These are phyloP conservation scores for Astrocystis sublimbata DNA, from an alignment of 495 filamentous ascomycete genomes.

Conservation along the genomic window DNA sequence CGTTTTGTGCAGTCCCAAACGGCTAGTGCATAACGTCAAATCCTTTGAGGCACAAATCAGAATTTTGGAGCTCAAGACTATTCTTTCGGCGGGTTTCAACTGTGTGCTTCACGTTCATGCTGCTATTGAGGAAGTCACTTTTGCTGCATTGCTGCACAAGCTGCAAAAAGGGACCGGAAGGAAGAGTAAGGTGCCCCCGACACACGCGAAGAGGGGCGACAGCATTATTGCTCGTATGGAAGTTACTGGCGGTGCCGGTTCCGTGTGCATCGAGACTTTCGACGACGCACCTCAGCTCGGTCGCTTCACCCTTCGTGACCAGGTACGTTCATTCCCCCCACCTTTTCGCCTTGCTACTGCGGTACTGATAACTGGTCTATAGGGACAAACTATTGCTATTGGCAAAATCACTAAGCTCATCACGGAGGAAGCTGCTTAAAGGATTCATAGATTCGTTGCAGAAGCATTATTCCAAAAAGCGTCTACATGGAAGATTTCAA, in stretches of 20 bases:
- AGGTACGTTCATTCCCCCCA: slow-evolving; percentile 54
- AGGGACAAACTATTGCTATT: slow-evolving; percentile 94
- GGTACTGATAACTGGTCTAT: slow-evolving; percentile 17
- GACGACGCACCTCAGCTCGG: slow-evolving; percentile 93
- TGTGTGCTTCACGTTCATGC: slow-evolving; percentile 88
- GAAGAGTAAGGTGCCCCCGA: slow-evolving; percentile 87
- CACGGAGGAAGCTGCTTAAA: slow-evolving; percentile 36
- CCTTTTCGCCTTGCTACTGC: slow-evolving; percentile 1
- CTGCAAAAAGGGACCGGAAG: slow-evolving; percentile 93
- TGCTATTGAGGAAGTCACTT: slow-evolving; percentile 95
- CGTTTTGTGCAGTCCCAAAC: slow-evolving; percentile 89
- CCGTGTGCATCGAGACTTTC: slow-evolving; percentile 89
- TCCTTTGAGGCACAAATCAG: slow-evolving; percentile 96
- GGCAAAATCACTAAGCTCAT: slow-evolving; percentile 91
- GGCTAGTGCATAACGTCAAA: slow-evolving; percentile 84
- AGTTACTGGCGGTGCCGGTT: slow-evolving; percentile 77
- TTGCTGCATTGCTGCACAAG: slow-evolving; percentile 84
- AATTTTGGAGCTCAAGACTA: slow-evolving; percentile 92
- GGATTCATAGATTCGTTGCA: not conserved
- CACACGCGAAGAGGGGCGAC: slow-evolving; percentile 89
- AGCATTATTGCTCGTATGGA: slow-evolving; percentile 92
- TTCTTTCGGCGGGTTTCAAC: slow-evolving; percentile 80
- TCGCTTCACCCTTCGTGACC: slow-evolving; percentile 91
- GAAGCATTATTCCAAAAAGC: not conserved
- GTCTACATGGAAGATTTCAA: not conserved